Conservation (phyloP, 2,329 filamentous ascomycete genomes). For the Xylariales sp. region DNA sequence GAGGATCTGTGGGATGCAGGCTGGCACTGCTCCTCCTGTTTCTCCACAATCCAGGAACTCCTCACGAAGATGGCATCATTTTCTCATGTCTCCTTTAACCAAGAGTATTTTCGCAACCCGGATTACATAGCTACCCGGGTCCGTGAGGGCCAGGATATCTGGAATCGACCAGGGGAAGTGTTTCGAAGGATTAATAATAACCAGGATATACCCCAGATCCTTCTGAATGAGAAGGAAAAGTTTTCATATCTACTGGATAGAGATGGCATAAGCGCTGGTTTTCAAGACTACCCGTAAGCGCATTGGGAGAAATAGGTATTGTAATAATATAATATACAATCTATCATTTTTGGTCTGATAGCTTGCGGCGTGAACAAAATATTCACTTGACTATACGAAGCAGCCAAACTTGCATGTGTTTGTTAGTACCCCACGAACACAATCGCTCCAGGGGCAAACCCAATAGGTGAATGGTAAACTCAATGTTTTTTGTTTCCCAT, state of each 20-base stretch:
- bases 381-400: no score
- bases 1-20: conserved; percentile 43
- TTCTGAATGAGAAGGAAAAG: conserved; percentile 32
- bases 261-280: conserved; percentile 42
- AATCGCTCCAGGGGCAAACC: no score
- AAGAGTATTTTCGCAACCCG: conserved; percentile 39
- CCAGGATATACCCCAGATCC: conserved; percentile 45
- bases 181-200: conserved; percentile 47
- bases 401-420: no score
- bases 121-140: conserved; percentile 46
- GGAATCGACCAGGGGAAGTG: conserved; percentile 42
- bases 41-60: conserved; percentile 50
- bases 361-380: no score
- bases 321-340: no score
- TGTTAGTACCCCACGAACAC: no score
- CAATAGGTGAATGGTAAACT: no score
- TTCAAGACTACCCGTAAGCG: conserved; percentile 35
- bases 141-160: conserved; percentile 48
- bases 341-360: no score
- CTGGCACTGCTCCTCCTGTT: conserved; percentile 62
- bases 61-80: conserved; percentile 53
- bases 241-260: conserved; percentile 42
- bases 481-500: no score
- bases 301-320: no score
- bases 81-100: conserved; percentile 50